Evolutionary conservation across 2,329 filamentous ascomycete genomes (phyloP).

Genomic region (Dactylellina sp.): DNA sequence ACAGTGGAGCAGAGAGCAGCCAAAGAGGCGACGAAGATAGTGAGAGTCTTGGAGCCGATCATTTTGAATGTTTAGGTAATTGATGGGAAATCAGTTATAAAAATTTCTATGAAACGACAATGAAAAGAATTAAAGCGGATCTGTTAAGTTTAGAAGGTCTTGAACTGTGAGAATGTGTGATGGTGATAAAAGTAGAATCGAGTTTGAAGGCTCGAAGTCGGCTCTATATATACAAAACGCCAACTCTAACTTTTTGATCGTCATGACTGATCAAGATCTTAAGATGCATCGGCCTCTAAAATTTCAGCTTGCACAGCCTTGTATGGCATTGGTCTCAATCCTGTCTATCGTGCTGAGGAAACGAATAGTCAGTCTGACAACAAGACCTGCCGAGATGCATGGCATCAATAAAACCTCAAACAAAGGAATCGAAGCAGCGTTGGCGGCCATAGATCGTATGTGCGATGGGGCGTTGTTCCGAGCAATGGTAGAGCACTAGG

Average conservation of each 20-base stretch:
- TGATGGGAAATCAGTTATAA: neutral
- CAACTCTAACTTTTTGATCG: neutral
- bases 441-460: neutral
- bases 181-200: constrained; percentile 28
- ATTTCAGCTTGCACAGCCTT: constrained; percentile 36
- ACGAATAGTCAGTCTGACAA: constrained; percentile 39
- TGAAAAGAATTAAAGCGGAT: neutral
- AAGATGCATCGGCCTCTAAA: neutral
- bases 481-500: constrained; percentile 10
- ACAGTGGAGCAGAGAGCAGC: constrained; percentile 29
- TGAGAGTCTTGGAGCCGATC: constrained; percentile 42
- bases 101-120: constrained; percentile 10
- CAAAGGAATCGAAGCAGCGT: constrained; percentile 32
- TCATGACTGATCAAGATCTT: neutral
- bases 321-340: constrained; percentile 3
- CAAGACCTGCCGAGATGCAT: constrained; percentile 23
- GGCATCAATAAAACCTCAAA: constrained; percentile 5
- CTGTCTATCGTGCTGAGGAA: constrained; percentile 8
- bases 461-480: neutral
- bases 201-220: neutral
- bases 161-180: constrained; percentile 14
- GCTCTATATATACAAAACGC: constrained; percentile 46
- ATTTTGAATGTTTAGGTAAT: constrained; percentile 33
- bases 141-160: constrained; percentile 5
- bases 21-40: constrained; percentile 41